Conservation (phyloP, 2,329 filamentous ascomycete species). For the Colletotrichum siamense region DNA sequence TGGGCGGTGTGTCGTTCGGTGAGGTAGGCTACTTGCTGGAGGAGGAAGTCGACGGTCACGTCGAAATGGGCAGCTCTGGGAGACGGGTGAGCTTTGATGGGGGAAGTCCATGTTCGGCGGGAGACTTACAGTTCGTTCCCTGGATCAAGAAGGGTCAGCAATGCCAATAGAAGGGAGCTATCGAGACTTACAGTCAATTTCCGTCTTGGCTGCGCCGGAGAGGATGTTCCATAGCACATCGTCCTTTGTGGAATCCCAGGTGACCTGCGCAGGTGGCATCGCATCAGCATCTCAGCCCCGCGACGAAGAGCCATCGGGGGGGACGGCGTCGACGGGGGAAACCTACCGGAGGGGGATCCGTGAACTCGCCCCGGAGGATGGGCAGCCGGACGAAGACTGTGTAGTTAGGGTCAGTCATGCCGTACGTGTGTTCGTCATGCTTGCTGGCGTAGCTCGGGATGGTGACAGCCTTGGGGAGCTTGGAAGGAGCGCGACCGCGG, state of each 20-base stretch:
- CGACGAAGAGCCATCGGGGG: neutral
- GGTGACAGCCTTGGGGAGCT: constrained; percentile 1
- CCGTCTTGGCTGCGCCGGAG: constrained; percentile 79
- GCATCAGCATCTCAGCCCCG: constrained; percentile 25
- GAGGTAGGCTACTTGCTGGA: constrained; percentile 92
- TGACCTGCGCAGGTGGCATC: constrained; percentile 59
- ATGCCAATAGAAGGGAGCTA: neutral
- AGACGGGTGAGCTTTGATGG: constrained; percentile 18
- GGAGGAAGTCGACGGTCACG: constrained; percentile 85
- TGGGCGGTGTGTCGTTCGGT: constrained; percentile 91
- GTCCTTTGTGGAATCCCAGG: constrained; percentile 89
- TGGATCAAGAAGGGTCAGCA: constrained; percentile 36
- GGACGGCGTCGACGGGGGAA: neutral
- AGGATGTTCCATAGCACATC: constrained; percentile 89
- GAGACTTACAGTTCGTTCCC: constrained; percentile 76
- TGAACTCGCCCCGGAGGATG: constrained; percentile 84
- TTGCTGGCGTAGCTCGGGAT: constrained; percentile 9
- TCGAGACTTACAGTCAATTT: constrained; percentile 79
- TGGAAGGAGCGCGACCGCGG: neutral
- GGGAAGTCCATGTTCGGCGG: neutral
- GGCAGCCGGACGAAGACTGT: constrained; percentile 91
- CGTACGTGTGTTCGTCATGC: constrained; percentile 15
- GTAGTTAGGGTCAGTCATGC: constrained; percentile 60
- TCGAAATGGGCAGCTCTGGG: constrained; percentile 76
- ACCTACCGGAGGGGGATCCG: constrained; percentile 84